Evolutionary conservation across 192 early-diverging fungal genomes (phyloP).

Genomic region (Podila horticola): DNA sequence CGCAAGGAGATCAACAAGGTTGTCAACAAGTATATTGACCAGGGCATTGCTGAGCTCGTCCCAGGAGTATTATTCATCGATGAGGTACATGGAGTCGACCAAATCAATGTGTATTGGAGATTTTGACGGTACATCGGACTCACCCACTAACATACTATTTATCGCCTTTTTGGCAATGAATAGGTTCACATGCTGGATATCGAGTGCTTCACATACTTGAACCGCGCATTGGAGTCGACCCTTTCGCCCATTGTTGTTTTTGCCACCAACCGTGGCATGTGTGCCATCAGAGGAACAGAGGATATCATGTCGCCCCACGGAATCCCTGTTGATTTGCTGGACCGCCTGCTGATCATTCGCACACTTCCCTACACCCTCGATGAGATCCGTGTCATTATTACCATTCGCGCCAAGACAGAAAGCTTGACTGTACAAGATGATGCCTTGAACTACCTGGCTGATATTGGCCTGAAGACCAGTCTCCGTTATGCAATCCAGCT

Average conservation of each 20-base stretch:
- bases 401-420: conserved; percentile 94
- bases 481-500: conserved; percentile 96
- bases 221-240: conserved; percentile 95
- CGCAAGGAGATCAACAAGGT: conserved; percentile 99
- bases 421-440: conserved; percentile 81
- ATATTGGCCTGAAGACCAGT: conserved; percentile 89
- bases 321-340: conserved; percentile 95
- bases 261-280: conserved; percentile 97
- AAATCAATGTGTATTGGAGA: background rate
- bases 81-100: conserved; percentile 65
- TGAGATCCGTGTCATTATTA: conserved; percentile 90
- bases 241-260: conserved; percentile 98
- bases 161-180: background rate
- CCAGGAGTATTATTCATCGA: conserved; percentile 99
- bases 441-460: conserved; percentile 80
- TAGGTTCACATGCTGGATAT: conserved; percentile 99
- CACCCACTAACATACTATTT: background rate
- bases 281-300: conserved; percentile 80
- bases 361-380: conserved; percentile 92
- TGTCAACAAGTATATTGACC: conserved; percentile 98
- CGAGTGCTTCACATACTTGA: conserved; percentile 99
- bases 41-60: conserved; percentile 96
- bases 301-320: conserved; percentile 88
- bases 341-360: conserved; percentile 95
- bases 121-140: background rate